Conservation (phyloP, 129 eudicot genomes). For the Silybum marianum region DNA sequence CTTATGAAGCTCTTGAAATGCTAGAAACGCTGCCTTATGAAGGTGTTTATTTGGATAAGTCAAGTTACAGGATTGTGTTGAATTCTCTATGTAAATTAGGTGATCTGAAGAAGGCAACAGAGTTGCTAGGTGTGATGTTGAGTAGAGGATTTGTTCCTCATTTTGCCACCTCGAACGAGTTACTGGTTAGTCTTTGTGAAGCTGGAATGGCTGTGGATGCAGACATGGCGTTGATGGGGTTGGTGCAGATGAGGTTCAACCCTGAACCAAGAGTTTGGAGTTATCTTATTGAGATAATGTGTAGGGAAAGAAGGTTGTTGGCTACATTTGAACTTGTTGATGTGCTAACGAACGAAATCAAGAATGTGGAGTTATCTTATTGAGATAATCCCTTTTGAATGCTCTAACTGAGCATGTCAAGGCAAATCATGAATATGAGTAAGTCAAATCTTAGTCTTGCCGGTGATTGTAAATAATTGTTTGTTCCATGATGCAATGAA, state of each 20-base stretch:
- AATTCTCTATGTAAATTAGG: constrained; percentile 57
- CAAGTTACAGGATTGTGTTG: constrained; percentile 77
- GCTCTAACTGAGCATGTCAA: constrained; percentile 87
- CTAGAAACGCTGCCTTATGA: constrained; percentile 56
- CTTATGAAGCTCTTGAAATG: constrained; percentile 71
- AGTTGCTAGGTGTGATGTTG: constrained; percentile 60
- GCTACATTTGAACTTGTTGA: constrained; percentile 69
- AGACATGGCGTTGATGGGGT: constrained; percentile 38
- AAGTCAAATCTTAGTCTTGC: too few species aligned
- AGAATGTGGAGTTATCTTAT: too few species aligned
- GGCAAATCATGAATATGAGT: constrained; percentile 38
- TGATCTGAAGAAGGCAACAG: constrained; percentile 54
- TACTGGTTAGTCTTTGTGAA: constrained; percentile 61
- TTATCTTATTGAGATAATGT: constrained; percentile 50
- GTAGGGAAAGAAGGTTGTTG: constrained; percentile 76
- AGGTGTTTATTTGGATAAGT: constrained; percentile 64
- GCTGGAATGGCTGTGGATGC: constrained; percentile 66
- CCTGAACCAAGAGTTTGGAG: constrained; percentile 71
- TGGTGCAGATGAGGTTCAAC: constrained; percentile 64
- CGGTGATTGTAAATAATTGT: too few species aligned
- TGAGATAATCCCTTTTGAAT: constrained; percentile 81
- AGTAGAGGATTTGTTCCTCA: constrained; percentile 77
- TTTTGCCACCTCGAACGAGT: constrained; percentile 74
- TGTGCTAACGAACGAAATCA: constrained; percentile 20
- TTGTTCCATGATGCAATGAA: too few species aligned